Percentiles rank a stretch among this genome's conserved stretches.
These are phyloP conservation scores for Gossypium arboreum DNA, from an alignment of 345 rosid species.

Conservation along the genomic window DNA sequence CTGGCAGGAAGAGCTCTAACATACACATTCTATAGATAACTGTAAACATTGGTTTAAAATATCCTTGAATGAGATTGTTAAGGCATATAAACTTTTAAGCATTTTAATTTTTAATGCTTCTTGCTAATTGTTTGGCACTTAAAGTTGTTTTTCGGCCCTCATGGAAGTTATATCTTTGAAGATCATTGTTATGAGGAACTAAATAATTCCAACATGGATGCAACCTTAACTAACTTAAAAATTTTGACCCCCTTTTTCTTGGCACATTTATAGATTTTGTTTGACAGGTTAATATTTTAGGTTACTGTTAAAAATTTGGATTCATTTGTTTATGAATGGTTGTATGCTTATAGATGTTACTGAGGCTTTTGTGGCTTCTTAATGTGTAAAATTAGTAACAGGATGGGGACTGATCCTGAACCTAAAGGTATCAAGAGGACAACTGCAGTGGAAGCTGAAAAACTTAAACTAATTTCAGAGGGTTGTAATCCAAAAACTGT, in stretches of 20 bases:
- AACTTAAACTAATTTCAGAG: conserved; percentile 66
- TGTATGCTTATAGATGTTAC: background rate
- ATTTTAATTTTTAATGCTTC: too few species aligned
- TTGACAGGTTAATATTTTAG: background rate
- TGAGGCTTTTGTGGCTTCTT: conserved; percentile 13
- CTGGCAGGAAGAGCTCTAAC: background rate
- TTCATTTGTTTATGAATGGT: background rate
- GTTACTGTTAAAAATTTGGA: background rate
- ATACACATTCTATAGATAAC: background rate
- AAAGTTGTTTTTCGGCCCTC: too few species aligned
- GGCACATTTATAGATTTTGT: background rate
- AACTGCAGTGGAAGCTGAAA: conserved; percentile 67
- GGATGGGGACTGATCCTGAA: conserved; percentile 75
- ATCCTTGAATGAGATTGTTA: background rate
- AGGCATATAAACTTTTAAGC: background rate
- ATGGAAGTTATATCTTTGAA: background rate
- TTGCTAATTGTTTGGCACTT: too few species aligned
- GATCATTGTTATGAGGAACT: background rate
- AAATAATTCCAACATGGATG: background rate
- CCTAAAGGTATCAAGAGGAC: conserved; percentile 54
- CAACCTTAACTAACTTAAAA: background rate
- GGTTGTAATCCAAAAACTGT: conserved; percentile 63
- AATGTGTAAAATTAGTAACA: conserved; percentile 25
- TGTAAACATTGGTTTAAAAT: background rate
- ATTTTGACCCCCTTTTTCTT: background rate